Percentiles rank a stretch among this genome's conserved stretches.
Evolutionary conservation across 768 basidiomycete species (phyloP).

Genomic region (Pleurotus djamor): DNA sequence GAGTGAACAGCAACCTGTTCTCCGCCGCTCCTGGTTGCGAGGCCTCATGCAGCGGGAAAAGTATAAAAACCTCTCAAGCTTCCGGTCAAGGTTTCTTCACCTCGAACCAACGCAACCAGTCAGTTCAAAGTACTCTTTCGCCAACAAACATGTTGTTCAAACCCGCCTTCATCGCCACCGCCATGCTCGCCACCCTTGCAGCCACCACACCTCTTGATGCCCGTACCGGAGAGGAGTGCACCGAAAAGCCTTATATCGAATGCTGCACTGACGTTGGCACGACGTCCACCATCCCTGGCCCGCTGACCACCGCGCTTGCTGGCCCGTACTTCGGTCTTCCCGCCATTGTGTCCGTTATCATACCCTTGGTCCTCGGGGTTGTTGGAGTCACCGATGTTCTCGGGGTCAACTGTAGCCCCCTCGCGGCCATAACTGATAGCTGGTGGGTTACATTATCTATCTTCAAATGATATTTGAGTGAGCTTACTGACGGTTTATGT

Average conservation of each 20-base stretch:
- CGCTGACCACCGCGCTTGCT: not conserved
- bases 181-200: not conserved
- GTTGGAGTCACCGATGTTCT: not conserved
- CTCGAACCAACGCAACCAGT: too few relatives aligned
- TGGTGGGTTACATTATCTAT: not conserved
- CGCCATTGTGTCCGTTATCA: not conserved
- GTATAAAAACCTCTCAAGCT: too few relatives aligned
- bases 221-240: not conserved
- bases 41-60: too few relatives aligned
- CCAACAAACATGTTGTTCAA: not conserved
- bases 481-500: not conserved
- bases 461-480: not conserved
- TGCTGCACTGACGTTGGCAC: not conserved
- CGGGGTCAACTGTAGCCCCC: not conserved
- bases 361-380: not conserved
- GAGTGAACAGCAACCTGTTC: too few relatives aligned
- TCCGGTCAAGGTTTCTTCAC: too few relatives aligned
- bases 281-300: not conserved
- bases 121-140: not conserved
- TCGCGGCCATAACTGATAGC: not conserved
- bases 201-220: not conserved
- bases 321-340: too few relatives aligned
- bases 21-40: too few relatives aligned
- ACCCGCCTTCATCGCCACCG: not conserved
- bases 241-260: not conserved